Conservation (phyloP, 2,329 filamentous ascomycete species). For the Pestalotiopsis sp. region DNA sequence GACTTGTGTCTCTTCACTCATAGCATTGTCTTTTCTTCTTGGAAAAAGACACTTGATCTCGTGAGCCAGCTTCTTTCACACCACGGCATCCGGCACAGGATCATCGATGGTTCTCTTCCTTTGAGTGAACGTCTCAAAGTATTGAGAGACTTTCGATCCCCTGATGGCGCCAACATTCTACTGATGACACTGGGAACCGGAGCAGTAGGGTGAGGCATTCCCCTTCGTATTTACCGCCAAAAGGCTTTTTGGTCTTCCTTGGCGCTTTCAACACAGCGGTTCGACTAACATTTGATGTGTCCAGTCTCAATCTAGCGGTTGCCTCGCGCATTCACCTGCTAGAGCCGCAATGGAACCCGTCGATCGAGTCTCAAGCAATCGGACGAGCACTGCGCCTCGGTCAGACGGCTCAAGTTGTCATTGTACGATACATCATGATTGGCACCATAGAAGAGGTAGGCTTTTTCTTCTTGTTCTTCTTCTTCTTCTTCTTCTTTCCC, state of each 20-base stretch:
- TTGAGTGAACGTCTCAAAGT: background rate
- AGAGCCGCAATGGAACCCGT: slow-evolving; percentile 16
- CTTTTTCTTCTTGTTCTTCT: background rate
- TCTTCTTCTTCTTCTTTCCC: too few relatives aligned
- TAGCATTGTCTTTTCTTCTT: slow-evolving; percentile 15
- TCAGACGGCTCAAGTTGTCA: slow-evolving; percentile 5
- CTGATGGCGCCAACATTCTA: background rate
- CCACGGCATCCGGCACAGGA: background rate
- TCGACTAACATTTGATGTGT: background rate
- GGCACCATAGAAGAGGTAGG: slow-evolving; percentile 13
- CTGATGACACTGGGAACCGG: slow-evolving; percentile 14
- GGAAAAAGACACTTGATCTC: slow-evolving; percentile 12
- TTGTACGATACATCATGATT: slow-evolving; percentile 12
- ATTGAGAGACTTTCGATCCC: background rate
- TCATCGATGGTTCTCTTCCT: slow-evolving; percentile 1
- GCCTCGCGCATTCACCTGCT: slow-evolving; percentile 5
- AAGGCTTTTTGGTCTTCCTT: background rate
- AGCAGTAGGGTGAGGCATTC: slow-evolving; percentile 9
- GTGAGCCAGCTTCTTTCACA: background rate
- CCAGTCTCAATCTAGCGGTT: slow-evolving; percentile 8
- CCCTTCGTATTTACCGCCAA: too few relatives aligned
- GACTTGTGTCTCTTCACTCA: background rate
- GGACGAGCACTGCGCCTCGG: slow-evolving; percentile 9
- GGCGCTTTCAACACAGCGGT: background rate
- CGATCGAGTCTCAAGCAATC: slow-evolving; percentile 12